Percentiles rank a stretch among this genome's conserved stretches.
phyloP scores from a whole-genome alignment of 331 rosid species.

The Arachis monticola region DNA sequence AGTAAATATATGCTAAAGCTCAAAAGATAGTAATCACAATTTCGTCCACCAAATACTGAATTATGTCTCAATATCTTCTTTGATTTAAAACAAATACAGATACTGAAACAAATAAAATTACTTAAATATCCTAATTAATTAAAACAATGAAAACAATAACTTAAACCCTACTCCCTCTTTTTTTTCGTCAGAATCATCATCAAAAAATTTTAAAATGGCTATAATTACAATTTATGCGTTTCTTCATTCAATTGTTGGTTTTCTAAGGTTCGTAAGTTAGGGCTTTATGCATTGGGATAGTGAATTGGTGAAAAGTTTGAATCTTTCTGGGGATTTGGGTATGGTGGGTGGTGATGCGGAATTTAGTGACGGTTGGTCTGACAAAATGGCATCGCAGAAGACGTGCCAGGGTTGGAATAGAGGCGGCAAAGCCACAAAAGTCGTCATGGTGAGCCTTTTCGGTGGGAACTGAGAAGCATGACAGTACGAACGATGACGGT shows the following conservation, averaged over 20 bases:
- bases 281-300: constrained; percentile 54
- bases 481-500: constrained; percentile 64
- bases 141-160: too few species aligned
- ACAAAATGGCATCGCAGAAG: constrained; percentile 78
- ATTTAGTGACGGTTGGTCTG: constrained; percentile 64
- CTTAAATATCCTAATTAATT: too few species aligned
- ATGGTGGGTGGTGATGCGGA: constrained; percentile 50
- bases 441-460: constrained; percentile 68
- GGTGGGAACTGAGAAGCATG: constrained; percentile 85
- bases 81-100: too few species aligned
- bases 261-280: constrained; percentile 55
- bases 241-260: constrained; percentile 52
- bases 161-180: too few species aligned
- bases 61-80: too few species aligned
- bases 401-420: constrained; percentile 78
- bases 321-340: constrained; percentile 31
- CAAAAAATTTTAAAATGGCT: constrained; percentile 45
- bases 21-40: too few species aligned
- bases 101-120: too few species aligned
- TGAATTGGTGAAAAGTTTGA: constrained; percentile 45
- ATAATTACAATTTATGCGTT: constrained; percentile 44
- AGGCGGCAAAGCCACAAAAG: constrained; percentile 75
- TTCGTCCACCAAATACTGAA: too few species aligned
- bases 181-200: too few species aligned
- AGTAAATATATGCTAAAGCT: too few species aligned